Evolutionary conservation across 1,284 basidiomycete species (phyloP), one percentile per base, ranked within the genome.

Genomic region (Cutaneotrichosporon daszewskae): DNA sequence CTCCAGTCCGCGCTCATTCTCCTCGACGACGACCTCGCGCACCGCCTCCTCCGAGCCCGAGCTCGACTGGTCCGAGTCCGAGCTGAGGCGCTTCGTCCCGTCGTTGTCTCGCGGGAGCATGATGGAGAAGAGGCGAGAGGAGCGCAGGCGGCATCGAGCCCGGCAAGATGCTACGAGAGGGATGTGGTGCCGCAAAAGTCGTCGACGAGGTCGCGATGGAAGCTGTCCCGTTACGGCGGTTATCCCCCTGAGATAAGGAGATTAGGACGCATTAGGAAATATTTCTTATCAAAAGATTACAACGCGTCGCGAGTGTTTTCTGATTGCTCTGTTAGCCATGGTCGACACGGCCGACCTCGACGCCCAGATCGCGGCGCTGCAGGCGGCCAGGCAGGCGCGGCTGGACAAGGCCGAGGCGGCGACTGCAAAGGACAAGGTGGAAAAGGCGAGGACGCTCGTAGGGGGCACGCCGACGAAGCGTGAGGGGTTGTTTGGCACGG

Each of bases 1-100:
- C 71, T 89, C 87, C 28, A 90, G 74, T 53, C 83, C 82, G 10
- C 84, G 84, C 46, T 83, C 20, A 69, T 72, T 31, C 17, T 45
- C 43, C 9, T 31, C 7, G 9, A 9, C 28, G 28, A 14, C 28
- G 28, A 6, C 28, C 13, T 31, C 28, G 28, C 14, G 8, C 13
- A 5, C 7, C 8, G 13, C 28, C 13, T 9, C 28, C 13, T n/a
- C 28, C 14, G 28, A 11, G 8, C 5, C 14, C 5, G 28, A 16
- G 28, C n/a, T n/a, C n/a, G n/a, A n/a, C n/a, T n/a, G n/a, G n/a
- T n/a, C n/a, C n/a, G n/a, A n/a, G n/a, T n/a, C n/a, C n/a, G n/a
- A n/a, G n/a, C n/a, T n/a, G n/a, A n/a, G n/a, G n/a, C n/a, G n/a
- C n/a, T n/a, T n/a, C n/a, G n/a, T n/a, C n/a, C n/a, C n/a, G n/a